Conservation (phyloP, 192 early-diverging fungal genomes). For the Coemansia guatemalensis region DNA sequence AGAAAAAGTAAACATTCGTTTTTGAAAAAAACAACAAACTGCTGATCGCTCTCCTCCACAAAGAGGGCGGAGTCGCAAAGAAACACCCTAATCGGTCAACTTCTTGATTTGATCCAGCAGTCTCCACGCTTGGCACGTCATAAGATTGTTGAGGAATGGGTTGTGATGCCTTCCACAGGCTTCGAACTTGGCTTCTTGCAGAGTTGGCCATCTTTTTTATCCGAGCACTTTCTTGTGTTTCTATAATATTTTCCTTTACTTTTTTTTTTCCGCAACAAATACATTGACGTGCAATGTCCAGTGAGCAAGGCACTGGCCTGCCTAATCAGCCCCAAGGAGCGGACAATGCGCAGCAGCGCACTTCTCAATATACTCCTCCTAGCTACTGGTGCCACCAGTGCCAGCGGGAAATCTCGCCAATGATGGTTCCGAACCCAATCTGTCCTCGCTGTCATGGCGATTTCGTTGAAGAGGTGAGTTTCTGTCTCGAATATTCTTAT, state of each 20-base stretch:
- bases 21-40: slow-evolving; percentile 4
- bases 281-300: slow-evolving; percentile 18
- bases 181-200: background rate
- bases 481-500: background rate
- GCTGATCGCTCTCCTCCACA: background rate
- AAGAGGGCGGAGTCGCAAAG: slow-evolving; percentile 2
- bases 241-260: background rate
- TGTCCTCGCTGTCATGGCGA: slow-evolving; percentile 73
- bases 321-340: slow-evolving; percentile 6
- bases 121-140: background rate
- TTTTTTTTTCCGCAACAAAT: slow-evolving; percentile 4
- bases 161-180: slow-evolving; percentile 3
- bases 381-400: slow-evolving; percentile 68
- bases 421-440: slow-evolving; percentile 77
- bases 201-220: background rate
- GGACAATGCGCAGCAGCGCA: background rate
- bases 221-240: slow-evolving; percentile 4
- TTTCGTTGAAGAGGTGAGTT: slow-evolving; percentile 82
- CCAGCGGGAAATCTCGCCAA: slow-evolving; percentile 57
- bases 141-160: background rate
- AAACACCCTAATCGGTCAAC: background rate
- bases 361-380: slow-evolving; percentile 8
- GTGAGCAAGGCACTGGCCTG: slow-evolving; percentile 9
- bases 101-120: background rate
- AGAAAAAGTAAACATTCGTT: slow-evolving; percentile 7